Conservation (phyloP, 208 protist genomes). For the Giardia muris region DNA sequence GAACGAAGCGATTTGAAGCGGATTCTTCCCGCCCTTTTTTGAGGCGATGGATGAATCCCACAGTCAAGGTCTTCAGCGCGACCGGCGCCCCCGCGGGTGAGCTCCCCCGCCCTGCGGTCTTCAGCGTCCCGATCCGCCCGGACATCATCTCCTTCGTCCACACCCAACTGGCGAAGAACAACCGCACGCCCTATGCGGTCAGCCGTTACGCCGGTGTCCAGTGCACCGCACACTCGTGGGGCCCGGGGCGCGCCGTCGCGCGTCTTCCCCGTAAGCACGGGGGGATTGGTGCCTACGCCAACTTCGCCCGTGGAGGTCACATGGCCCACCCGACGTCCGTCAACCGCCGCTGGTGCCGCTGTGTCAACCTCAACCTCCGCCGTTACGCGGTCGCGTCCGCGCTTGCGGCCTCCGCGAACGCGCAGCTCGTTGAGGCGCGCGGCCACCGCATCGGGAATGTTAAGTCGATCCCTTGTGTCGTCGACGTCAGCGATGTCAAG, state of each 20-base stretch:
- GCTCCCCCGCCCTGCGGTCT: slow-evolving; percentile 54
- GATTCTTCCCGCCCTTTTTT: no score
- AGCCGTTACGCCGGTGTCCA: slow-evolving; percentile 75
- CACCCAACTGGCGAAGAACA: slow-evolving; percentile 88
- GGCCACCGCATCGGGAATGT: slow-evolving; percentile 80
- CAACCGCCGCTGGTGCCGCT: slow-evolving; percentile 83
- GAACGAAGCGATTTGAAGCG: no score
- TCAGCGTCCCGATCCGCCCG: slow-evolving; percentile 62
- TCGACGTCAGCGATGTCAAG: slow-evolving; percentile 63
- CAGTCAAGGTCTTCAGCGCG: slow-evolving; percentile 9
- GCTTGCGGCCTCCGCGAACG: slow-evolving; percentile 78
- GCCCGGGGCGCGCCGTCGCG: slow-evolving; percentile 93
- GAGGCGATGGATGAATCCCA: not conserved
- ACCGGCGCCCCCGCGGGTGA: not conserved
- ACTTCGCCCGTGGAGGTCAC: slow-evolving; percentile 93
- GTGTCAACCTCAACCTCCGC: slow-evolving; percentile 83
- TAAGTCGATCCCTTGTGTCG: slow-evolving; percentile 80
- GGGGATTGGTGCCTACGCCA: slow-evolving; percentile 94
- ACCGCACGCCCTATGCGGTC: slow-evolving; percentile 82
- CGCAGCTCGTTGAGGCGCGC: slow-evolving; percentile 80
- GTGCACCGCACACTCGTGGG: slow-evolving; percentile 89
- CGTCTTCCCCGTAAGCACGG: slow-evolving; percentile 94
- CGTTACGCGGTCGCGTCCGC: slow-evolving; percentile 84
- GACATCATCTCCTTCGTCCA: slow-evolving; percentile 79
- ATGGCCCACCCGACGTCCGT: slow-evolving; percentile 90